Percentiles rank a stretch among this genome's conserved stretches.
Conservation (phyloP, 140 eudicot genomes). For the Anethum foeniculum region DNA sequence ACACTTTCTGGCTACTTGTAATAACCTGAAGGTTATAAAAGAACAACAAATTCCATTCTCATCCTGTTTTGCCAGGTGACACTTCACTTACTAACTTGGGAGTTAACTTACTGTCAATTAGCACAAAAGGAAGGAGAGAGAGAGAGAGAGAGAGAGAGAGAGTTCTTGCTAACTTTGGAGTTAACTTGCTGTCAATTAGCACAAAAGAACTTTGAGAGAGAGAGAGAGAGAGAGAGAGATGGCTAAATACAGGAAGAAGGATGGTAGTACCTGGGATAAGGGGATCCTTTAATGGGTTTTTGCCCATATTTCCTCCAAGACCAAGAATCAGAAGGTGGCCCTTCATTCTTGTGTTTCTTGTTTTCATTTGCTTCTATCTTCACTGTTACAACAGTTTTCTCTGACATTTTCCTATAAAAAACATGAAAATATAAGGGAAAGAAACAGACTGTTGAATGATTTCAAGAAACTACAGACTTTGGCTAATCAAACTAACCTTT, state of each 20-base stretch:
- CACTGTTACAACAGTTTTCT: constrained; percentile 58
- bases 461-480: not conserved
- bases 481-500: constrained; percentile 29
- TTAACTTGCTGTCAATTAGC: not conserved
- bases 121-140: not conserved
- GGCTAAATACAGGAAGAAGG: not conserved
- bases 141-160: too few relatives aligned
- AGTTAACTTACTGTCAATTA: not conserved
- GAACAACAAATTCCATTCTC: not conserved
- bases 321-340: constrained; percentile 83
- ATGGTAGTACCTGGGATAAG: constrained; percentile 57
- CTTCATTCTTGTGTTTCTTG: constrained; percentile 41
- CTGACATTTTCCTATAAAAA: constrained; percentile 42
- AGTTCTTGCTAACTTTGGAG: too few relatives aligned
- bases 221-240: not conserved
- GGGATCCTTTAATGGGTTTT: constrained; percentile 90
- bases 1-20: not conserved
- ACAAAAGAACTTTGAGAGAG: not conserved
- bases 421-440: not conserved
- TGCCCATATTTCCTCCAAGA: constrained; percentile 99
- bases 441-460: not conserved
- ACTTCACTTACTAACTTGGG: not conserved
- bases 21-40: not conserved
- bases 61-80: constrained; percentile 10
- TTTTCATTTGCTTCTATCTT: constrained; percentile 49